These are phyloP conservation scores for Aspergillus aculeatus DNA, from an alignment of 2,329 filamentous ascomycete species.

Conservation along the genomic window DNA sequence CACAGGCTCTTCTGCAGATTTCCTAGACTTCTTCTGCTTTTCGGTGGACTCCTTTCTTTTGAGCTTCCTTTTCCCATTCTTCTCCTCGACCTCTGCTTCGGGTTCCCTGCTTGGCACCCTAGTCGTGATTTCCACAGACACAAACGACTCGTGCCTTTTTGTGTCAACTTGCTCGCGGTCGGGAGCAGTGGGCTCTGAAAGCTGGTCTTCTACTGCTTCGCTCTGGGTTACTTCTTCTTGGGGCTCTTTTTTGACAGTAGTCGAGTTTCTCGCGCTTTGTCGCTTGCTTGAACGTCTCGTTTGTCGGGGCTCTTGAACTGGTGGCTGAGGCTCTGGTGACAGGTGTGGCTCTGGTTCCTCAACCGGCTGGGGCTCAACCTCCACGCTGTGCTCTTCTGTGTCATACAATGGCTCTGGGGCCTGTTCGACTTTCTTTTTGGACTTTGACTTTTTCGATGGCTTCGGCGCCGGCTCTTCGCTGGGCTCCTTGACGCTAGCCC, in stretches of 20 bases:
- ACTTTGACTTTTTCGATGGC: conserved; percentile 29
- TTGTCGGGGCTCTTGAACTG: conserved; percentile 2
- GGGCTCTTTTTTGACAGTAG: neutral
- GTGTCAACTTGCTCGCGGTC: conserved; percentile 13
- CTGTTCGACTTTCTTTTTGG: conserved; percentile 31
- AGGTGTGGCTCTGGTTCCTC: conserved; percentile 5
- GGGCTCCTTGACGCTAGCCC: conserved; percentile 51
- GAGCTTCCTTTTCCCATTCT: conserved; percentile 26
- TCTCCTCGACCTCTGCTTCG: conserved; percentile 22
- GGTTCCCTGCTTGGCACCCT: conserved; percentile 34
- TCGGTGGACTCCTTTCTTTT: conserved; percentile 29
- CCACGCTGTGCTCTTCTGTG: conserved; percentile 8
- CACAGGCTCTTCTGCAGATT: neutral
- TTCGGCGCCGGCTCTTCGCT: conserved; percentile 19
- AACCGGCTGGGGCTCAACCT: conserved; percentile 12
- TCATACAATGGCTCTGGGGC: conserved; percentile 13
- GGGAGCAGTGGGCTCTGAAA: conserved; percentile 8
- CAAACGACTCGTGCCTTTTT: conserved; percentile 28
- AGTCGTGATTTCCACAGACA: conserved; percentile 31
- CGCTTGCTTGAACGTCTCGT: conserved; percentile 4
- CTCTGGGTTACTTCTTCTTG: neutral
- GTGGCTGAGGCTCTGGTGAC: neutral
- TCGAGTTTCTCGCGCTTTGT: conserved; percentile 8
- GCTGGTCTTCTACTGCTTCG: neutral
- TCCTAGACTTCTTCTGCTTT: conserved; percentile 30